Conservation (phyloP, 257 asterid species). For the Nicotiana benthamiana region DNA sequence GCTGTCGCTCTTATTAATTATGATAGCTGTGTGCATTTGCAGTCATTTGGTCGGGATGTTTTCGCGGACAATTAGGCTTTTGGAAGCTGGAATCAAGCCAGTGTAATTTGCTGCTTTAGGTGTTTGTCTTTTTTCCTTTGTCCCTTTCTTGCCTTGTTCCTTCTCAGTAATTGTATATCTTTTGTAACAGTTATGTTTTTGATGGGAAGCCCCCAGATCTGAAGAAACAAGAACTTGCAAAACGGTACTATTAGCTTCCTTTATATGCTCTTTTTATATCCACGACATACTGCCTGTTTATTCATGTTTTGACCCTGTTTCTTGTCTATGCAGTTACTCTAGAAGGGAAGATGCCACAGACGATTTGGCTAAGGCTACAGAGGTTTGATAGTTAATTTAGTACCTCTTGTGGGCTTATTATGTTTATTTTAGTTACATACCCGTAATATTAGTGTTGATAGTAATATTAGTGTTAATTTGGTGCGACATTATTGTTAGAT, state of each 20-base stretch:
- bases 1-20: not conserved
- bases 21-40: constrained; percentile 13
- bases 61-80: constrained; percentile 80
- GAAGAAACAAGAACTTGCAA: constrained; percentile 95
- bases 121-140: constrained; percentile 4
- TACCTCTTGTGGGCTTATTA: not conserved
- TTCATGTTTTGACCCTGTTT: not conserved
- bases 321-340: constrained; percentile 50
- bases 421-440: too few relatives aligned
- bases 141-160: not conserved
- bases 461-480: too few relatives aligned
- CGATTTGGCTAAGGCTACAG: constrained; percentile 63
- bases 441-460: too few relatives aligned
- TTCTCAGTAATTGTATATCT: constrained; percentile 2
- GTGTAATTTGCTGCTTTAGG: constrained; percentile 41
- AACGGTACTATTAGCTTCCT: constrained; percentile 50
- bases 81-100: constrained; percentile 99
- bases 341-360: constrained; percentile 90
- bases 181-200: constrained; percentile 64
- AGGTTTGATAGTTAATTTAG: constrained; percentile 40
- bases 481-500: too few relatives aligned
- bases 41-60: constrained; percentile 99
- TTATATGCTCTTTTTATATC: constrained; percentile 12
- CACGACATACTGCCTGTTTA: not conserved
- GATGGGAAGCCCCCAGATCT: constrained; percentile 96